Evolutionary conservation across 176 grass and related monocot genomes (phyloP), one percentile per base, ranked within the genome.

Genomic region (Tillandsia fasciculata): DNA sequence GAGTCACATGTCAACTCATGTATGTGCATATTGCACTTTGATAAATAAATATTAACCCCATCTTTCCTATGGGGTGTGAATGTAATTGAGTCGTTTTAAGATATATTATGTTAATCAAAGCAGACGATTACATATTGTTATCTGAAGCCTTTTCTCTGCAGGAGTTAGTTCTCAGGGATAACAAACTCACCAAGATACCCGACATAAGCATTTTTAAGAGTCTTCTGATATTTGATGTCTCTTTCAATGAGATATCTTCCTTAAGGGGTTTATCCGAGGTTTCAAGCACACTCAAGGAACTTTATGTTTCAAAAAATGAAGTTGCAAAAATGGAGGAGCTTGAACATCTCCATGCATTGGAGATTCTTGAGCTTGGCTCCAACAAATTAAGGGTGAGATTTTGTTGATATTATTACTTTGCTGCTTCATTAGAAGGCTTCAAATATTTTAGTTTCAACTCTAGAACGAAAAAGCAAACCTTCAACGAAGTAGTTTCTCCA

Each of bases 241-340:
- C 94, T 68, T 99, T 90, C 84, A 99, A 99, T 79, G 94, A 93
- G 87, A 88, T 99, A 85, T 57, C 87, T 74, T 90, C 84, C 64
- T 85, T 99, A 61, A 83, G 74, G 64, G 87, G 77, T 52, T 59
- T 99, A 20, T 90, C 80, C 18, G 88, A 90, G 80, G 89, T 93
- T 72, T 90, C 89, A 49, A 74, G 48, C 33, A 90, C 82, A 71
- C 52, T 99, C 28, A 87, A 90, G 72, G 89, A 99, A 76, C 84
- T 99, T 51, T 97, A 99, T 75, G 84, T 99, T 76, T 99, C 94
- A 59, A 99, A 88, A 72, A 99, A 99, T 82, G 94, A 93, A 85
- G 84, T 88, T 50, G 51, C 66, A 52, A 99, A 99, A 63, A 88
- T 99, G 27, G 94, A 99, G 80, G 94, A 86, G 73, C 79, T 99